Percentiles rank a stretch among this genome's conserved stretches.
phyloP scores from a whole-genome alignment of 1,139 yeast genomes.

The Scheffersomyces insectosa region DNA sequence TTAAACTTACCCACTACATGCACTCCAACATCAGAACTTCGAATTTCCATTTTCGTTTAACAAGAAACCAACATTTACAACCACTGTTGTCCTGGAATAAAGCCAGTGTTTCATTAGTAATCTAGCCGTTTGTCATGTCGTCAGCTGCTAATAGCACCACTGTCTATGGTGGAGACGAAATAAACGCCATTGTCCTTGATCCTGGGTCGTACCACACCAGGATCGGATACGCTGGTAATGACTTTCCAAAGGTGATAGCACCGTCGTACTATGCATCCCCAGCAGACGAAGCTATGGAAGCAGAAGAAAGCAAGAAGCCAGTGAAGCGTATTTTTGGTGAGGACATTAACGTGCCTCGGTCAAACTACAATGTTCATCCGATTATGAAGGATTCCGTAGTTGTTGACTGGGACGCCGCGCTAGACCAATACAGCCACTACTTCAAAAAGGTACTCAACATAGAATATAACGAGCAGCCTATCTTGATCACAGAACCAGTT shows the following conservation, averaged over 20 bases:
- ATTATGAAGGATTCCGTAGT: slow-evolving; percentile 63
- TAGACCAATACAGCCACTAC: slow-evolving; percentile 63
- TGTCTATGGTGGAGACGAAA: slow-evolving; percentile 69
- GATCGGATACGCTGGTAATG: slow-evolving; percentile 94
- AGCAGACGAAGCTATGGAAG: slow-evolving; percentile 6
- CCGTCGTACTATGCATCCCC: slow-evolving; percentile 57
- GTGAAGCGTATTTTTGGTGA: slow-evolving; percentile 50
- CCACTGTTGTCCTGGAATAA: too few relatives aligned
- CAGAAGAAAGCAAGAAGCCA: slow-evolving; percentile 8
- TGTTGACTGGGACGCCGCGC: slow-evolving; percentile 74
- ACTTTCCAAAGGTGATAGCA: slow-evolving; percentile 74
- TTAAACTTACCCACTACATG: too few relatives aligned
- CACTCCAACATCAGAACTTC: too few relatives aligned
- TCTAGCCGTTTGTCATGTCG: slow-evolving; percentile 12
- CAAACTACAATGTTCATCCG: slow-evolving; percentile 53
- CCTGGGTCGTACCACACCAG: slow-evolving; percentile 86
- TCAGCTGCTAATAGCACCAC: slow-evolving; percentile 13
- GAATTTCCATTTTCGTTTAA: too few relatives aligned
- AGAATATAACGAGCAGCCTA: slow-evolving; percentile 68
- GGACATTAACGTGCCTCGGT: slow-evolving; percentile 54
- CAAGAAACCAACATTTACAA: too few relatives aligned
- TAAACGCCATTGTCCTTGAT: slow-evolving; percentile 87
- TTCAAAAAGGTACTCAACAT: slow-evolving; percentile 49
- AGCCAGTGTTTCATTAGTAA: background rate
- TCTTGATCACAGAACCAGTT: slow-evolving; percentile 79